phyloP scores from a whole-genome alignment of 208 protist species.

The Naegleria lovaniensis region DNA sequence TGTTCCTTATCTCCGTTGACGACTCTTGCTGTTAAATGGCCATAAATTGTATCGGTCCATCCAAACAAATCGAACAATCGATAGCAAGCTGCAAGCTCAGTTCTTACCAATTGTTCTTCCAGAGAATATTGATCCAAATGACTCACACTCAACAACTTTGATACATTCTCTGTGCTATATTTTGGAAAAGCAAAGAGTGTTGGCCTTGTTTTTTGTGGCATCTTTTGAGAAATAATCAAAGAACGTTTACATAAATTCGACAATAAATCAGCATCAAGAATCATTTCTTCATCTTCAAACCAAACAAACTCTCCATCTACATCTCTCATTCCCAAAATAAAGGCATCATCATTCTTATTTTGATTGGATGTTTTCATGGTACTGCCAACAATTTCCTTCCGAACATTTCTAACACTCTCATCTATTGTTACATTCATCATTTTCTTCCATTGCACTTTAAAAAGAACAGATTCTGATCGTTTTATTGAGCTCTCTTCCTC shows the following conservation, averaged over 20 bases:
- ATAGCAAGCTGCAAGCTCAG: constrained; percentile 25
- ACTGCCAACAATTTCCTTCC: background rate
- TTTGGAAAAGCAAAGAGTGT: background rate
- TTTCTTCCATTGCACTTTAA: background rate
- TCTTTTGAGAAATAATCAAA: background rate
- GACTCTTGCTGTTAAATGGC: constrained; percentile 26
- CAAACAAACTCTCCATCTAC: background rate
- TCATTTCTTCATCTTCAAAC: background rate
- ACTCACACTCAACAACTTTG: background rate
- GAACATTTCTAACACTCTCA: background rate
- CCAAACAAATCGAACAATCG: constrained; percentile 26
- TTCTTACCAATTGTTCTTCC: background rate
- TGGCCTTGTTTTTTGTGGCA: background rate
- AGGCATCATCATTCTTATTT: background rate
- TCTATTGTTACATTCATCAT: background rate
- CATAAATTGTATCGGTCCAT: constrained; percentile 30
- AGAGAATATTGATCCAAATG: background rate
- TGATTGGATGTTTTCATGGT: background rate
- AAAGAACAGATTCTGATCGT: background rate
- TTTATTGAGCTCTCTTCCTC: background rate
- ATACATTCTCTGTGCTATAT: background rate
- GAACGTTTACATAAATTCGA: background rate
- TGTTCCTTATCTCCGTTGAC: background rate
- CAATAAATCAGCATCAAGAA: background rate
- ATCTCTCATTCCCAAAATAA: background rate